These are phyloP conservation scores for Atkinsonella hypoxylon DNA, from an alignment of 2,329 filamentous ascomycete species.

Conservation along the genomic window DNA sequence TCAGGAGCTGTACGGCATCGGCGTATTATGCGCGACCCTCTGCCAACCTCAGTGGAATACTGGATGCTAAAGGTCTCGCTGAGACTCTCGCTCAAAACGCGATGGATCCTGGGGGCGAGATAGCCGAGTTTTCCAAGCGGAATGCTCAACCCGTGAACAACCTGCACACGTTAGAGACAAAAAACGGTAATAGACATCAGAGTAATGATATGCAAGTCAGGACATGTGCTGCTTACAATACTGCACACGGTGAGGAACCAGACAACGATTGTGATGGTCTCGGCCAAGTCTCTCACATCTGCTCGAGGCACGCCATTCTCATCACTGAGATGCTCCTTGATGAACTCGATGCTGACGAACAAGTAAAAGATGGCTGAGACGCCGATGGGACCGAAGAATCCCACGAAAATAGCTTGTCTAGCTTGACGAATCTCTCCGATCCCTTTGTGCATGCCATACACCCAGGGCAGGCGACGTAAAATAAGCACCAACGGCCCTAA, in stretches of 20 bases:
- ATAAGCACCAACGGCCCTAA: slow-evolving; percentile 68
- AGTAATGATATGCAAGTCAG: background rate
- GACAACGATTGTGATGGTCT: slow-evolving; percentile 59
- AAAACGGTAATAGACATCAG: slow-evolving; percentile 14
- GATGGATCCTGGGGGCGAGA: slow-evolving; percentile 49
- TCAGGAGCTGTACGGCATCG: background rate
- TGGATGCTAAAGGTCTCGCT: slow-evolving; percentile 2
- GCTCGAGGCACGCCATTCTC: slow-evolving; percentile 47
- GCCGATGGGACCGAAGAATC: slow-evolving; percentile 88
- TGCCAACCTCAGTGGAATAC: background rate
- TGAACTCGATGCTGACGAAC: slow-evolving; percentile 67
- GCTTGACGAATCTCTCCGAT: slow-evolving; percentile 69
- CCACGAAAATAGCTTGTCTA: slow-evolving; percentile 71
- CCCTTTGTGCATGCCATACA: slow-evolving; percentile 59
- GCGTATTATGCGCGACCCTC: background rate
- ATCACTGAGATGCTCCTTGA: slow-evolving; percentile 36
- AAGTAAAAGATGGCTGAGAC: slow-evolving; percentile 87
- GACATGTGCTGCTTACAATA: slow-evolving; percentile 44
- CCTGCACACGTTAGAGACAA: slow-evolving; percentile 12
- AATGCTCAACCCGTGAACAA: slow-evolving; percentile 74
- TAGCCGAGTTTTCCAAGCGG: slow-evolving; percentile 58
- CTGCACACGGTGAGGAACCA: slow-evolving; percentile 83
- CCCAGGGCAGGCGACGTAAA: slow-evolving; percentile 63
- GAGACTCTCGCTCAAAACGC: slow-evolving; percentile 15
- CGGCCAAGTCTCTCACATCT: slow-evolving; percentile 54